Conservation (phyloP, 2,329 filamentous ascomycete species). For the Endoconidiophora laricicola region DNA sequence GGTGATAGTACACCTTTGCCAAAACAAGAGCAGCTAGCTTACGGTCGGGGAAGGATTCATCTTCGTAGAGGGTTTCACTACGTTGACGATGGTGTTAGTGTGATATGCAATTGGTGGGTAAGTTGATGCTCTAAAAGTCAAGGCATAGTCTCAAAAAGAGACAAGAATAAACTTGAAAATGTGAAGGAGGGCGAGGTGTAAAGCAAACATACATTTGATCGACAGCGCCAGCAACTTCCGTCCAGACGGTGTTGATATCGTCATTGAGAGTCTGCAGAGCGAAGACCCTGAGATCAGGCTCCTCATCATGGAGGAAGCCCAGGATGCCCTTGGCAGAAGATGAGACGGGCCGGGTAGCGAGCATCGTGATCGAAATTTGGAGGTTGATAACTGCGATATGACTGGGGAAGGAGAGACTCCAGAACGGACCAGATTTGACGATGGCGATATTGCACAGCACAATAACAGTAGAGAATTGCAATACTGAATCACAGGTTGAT, state of each 20-base stretch:
- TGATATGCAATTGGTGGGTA: not conserved
- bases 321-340: conserved; percentile 89
- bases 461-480: not conserved
- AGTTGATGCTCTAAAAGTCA: not conserved
- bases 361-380: conserved; percentile 42
- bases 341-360: conserved; percentile 79
- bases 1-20: conserved; percentile 96
- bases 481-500: too few relatives aligned
- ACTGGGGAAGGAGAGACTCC: not conserved
- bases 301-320: conserved; percentile 88
- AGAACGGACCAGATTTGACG: conserved; percentile 13
- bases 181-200: not conserved
- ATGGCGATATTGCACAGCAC: not conserved
- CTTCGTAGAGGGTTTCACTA: conserved; percentile 94
- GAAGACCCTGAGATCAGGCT: conserved; percentile 85
- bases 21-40: conserved; percentile 87
- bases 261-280: conserved; percentile 90
- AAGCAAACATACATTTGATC: conserved; percentile 60
- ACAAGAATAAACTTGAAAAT: not conserved
- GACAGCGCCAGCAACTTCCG: conserved; percentile 82
- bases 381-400: not conserved
- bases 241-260: conserved; percentile 94
- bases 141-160: not conserved
- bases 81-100: conserved; percentile 11
- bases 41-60: conserved; percentile 84